Conservation (phyloP, 331 rosid genomes). For the Malus hybrid region DNA sequence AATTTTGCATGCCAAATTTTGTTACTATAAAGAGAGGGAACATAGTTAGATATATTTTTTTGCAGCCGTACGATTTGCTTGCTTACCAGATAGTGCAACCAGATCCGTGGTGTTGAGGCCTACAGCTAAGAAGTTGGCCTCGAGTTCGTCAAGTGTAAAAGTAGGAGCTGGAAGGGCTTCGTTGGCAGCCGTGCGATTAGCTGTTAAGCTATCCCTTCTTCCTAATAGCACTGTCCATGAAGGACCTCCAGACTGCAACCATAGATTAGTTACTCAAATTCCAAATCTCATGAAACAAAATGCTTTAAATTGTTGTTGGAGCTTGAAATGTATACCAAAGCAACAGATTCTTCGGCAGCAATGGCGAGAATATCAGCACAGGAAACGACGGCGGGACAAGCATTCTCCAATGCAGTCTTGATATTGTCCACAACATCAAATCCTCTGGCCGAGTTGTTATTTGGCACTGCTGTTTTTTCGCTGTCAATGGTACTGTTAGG, state of each 20-base stretch:
- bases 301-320: background rate
- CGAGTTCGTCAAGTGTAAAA: background rate
- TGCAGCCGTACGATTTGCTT: background rate
- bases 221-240: conserved; percentile 39
- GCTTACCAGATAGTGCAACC: conserved; percentile 58
- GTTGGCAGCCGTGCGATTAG: conserved; percentile 36
- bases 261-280: background rate
- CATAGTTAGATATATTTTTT: no score
- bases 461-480: conserved; percentile 29
- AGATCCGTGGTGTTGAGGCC: conserved; percentile 44
- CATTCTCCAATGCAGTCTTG: conserved; percentile 36
- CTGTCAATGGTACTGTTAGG: conserved; percentile 33
- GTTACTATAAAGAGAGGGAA: background rate
- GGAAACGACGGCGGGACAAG: conserved; percentile 45
- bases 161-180: conserved; percentile 35
- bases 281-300: background rate
- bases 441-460: conserved; percentile 48
- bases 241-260: conserved; percentile 38
- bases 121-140: conserved; percentile 3
- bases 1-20: background rate
- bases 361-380: conserved; percentile 63
- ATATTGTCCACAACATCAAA: conserved; percentile 45
- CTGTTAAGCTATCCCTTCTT: conserved; percentile 62
- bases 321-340: conserved; percentile 18
- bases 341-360: conserved; percentile 31